phyloP scores from a whole-genome alignment of 345 rosid species.

The Eucalyptus fibrosa region DNA sequence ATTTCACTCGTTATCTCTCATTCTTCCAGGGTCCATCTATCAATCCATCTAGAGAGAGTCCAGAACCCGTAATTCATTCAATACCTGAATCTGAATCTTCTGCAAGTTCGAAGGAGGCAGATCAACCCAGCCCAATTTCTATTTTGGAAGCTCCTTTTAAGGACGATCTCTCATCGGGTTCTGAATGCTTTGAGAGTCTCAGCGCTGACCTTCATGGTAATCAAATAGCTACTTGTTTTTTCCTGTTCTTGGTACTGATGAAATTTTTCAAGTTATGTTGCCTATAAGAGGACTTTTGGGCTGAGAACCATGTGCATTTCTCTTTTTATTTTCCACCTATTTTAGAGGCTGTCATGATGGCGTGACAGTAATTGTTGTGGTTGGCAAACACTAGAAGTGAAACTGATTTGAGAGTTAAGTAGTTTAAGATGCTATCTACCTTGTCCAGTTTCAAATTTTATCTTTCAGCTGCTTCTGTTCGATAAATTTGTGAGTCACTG shows the following conservation, averaged over 20 bases:
- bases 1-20: background rate
- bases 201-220: constrained; percentile 93
- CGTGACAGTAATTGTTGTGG: background rate
- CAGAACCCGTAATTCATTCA: constrained; percentile 15
- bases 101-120: constrained; percentile 59
- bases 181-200: constrained; percentile 91
- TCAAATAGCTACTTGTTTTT: background rate
- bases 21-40: constrained; percentile 37
- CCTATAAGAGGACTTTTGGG: background rate
- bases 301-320: background rate
- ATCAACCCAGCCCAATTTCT: constrained; percentile 96
- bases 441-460: background rate
- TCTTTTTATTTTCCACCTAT: background rate
- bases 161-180: constrained; percentile 64
- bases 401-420: background rate
- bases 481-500: background rate
- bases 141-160: constrained; percentile 76
- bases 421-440: background rate
- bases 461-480: background rate
- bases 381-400: background rate
- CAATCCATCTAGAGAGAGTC: constrained; percentile 15
- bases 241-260: background rate
- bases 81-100: constrained; percentile 34
- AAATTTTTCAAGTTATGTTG: background rate
- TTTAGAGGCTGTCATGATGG: background rate